A percentile compares a stretch with the other conserved stretches of the same genome.
Conservation (phyloP, 139 green algal species). For the Picochlorum sp. region DNA sequence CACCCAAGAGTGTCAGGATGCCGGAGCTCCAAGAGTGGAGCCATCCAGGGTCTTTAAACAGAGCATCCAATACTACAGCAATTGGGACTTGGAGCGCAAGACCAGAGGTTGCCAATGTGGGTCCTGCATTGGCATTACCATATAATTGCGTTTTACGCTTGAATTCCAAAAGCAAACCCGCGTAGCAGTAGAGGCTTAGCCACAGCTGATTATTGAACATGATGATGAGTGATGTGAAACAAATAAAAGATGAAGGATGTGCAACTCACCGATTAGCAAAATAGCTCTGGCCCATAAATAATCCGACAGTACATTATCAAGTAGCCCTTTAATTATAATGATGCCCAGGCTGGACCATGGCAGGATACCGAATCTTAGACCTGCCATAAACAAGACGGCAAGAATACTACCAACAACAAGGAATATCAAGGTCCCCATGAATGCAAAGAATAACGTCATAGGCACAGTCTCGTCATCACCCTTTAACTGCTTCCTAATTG, state of each 20-base stretch:
- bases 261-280: constrained; percentile 74
- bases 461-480: constrained; percentile 37
- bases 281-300: constrained; percentile 93
- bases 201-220: not conserved
- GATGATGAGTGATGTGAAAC: not conserved
- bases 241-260: too few relatives aligned
- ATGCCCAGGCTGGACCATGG: constrained; percentile 14
- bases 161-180: not conserved
- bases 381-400: not conserved
- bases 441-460: constrained; percentile 70
- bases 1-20: constrained; percentile 45
- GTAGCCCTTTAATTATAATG: constrained; percentile 45
- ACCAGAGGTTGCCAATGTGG: constrained; percentile 78
- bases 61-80: constrained; percentile 23
- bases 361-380: constrained; percentile 17
- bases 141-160: constrained; percentile 10
- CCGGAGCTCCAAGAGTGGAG: constrained; percentile 12
- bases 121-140: too few relatives aligned
- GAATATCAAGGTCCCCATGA: constrained; percentile 62
- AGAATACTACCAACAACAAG: constrained; percentile 31
- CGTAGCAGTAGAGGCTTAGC: not conserved
- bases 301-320: constrained; percentile 92
- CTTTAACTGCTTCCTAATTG: constrained; percentile 35
- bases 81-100: constrained; percentile 72
- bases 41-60: constrained; percentile 36